Evolutionary conservation across 345 rosid genomes (phyloP).

Genomic region (Lepidium aucheri): DNA sequence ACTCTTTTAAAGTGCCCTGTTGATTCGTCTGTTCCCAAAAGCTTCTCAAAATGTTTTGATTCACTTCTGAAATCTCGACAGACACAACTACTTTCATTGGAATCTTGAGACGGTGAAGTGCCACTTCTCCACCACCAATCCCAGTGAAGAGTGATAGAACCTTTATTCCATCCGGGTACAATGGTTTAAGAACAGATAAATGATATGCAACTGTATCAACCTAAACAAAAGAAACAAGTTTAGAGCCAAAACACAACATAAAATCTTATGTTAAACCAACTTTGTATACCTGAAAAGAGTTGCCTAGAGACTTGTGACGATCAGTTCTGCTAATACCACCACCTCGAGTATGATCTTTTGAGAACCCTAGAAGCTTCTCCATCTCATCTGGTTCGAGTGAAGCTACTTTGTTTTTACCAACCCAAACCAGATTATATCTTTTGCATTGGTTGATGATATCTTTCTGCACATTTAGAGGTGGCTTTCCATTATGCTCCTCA

Average conservation of each 20-base stretch:
- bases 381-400: conserved; percentile 67
- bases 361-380: conserved; percentile 29
- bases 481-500: conserved; percentile 6
- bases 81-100: conserved; percentile 19
- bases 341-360: conserved; percentile 28
- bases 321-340: conserved; percentile 3
- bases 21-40: conserved; percentile 30
- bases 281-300: conserved; percentile 17
- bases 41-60: not conserved
- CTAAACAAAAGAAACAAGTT: not conserved
- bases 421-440: conserved; percentile 31
- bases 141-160: conserved; percentile 19
- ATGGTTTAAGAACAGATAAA: not conserved
- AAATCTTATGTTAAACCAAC: too few relatives aligned
- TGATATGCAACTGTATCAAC: conserved; percentile 11
- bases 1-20: not conserved
- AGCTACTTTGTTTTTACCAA: conserved; percentile 28
- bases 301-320: conserved; percentile 6
- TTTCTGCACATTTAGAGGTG: not conserved
- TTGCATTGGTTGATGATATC: conserved; percentile 1
- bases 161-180: conserved; percentile 15
- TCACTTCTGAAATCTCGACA: conserved; percentile 20
- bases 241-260: not conserved
- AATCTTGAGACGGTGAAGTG: conserved; percentile 3
- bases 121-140: conserved; percentile 32